Percentiles rank a stretch among this genome's conserved stretches.
Evolutionary conservation across 2,329 filamentous ascomycete genomes (phyloP).

Genomic region (Aspergillus ibericus): DNA sequence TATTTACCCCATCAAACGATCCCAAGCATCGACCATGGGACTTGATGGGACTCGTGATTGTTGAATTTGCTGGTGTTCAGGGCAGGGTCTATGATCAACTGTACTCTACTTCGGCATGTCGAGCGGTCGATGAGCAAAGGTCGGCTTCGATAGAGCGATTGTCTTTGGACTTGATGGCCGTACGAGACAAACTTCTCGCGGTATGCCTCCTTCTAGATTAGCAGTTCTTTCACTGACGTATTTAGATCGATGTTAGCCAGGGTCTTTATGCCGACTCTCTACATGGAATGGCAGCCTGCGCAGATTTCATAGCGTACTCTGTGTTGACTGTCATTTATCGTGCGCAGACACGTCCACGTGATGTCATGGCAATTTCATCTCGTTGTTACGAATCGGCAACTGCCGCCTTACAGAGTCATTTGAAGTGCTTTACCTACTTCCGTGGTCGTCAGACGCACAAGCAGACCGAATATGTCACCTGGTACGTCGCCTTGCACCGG

Average conservation of each 20-base stretch:
- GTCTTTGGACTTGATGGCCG: slow-evolving; percentile 23
- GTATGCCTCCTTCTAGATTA: slow-evolving; percentile 12
- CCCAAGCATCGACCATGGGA: slow-evolving; percentile 24
- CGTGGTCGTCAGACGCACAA: slow-evolving; percentile 26
- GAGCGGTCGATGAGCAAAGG: slow-evolving; percentile 15
- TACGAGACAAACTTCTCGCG: slow-evolving; percentile 22
- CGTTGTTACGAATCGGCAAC: slow-evolving; percentile 28
- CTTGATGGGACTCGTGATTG: slow-evolving; percentile 22
- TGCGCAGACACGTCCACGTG: slow-evolving; percentile 23
- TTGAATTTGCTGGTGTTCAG: slow-evolving; percentile 25
- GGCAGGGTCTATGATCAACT: slow-evolving; percentile 27
- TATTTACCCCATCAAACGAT: slow-evolving; percentile 20
- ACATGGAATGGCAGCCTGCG: slow-evolving; percentile 28
- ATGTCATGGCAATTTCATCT: slow-evolving; percentile 27
- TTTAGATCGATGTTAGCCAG: slow-evolving; percentile 23
- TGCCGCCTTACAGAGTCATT: slow-evolving; percentile 26
- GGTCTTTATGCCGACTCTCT: slow-evolving; percentile 26
- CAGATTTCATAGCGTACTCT: slow-evolving; percentile 27
- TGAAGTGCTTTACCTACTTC: slow-evolving; percentile 28
- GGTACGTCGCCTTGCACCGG: slow-evolving; percentile 10
- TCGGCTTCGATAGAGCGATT: slow-evolving; percentile 19
- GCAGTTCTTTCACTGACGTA: not conserved
- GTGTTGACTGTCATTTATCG: slow-evolving; percentile 27
- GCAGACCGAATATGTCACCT: slow-evolving; percentile 30
- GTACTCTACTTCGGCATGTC: slow-evolving; percentile 23